Conservation (phyloP, 345 rosid species). For the Pistacia atlantica region DNA sequence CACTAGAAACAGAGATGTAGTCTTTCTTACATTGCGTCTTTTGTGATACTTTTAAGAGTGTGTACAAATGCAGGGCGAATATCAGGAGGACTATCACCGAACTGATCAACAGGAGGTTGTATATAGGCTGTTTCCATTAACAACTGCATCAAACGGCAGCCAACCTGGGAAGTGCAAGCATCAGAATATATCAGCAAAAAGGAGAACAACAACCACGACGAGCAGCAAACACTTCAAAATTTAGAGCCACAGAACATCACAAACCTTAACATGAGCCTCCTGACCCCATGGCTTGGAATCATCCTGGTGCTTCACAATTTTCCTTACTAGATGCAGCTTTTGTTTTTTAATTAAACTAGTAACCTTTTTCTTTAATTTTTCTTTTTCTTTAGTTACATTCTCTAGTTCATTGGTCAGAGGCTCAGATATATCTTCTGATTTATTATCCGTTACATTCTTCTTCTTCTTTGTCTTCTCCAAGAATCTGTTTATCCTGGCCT, state of each 20-base stretch:
- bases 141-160: conserved; percentile 81
- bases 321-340: conserved; percentile 59
- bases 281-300: conserved; percentile 86
- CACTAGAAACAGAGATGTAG: conserved; percentile 17
- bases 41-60: conserved; percentile 52
- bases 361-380: conserved; percentile 62
- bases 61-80: conserved; percentile 94
- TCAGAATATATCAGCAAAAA: conserved; percentile 22
- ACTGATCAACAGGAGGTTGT: conserved; percentile 78
- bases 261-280: conserved; percentile 86
- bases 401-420: conserved; percentile 33
- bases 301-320: conserved; percentile 58
- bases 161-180: conserved; percentile 63
- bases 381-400: conserved; percentile 43
- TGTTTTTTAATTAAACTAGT: conserved; percentile 62
- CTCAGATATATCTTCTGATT: conserved; percentile 39
- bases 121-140: conserved; percentile 85
- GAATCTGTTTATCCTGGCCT: conserved; percentile 77
- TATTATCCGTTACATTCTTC: conserved; percentile 30
- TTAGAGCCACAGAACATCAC: conserved; percentile 23
- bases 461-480: conserved; percentile 71
- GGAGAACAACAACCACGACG: conserved; percentile 10
- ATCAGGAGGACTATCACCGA: conserved; percentile 79
- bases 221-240: conserved; percentile 8
- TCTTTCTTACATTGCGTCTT: conserved; percentile 64